A percentile compares a stretch with the other conserved stretches of the same genome.
Conservation (phyloP, 495 filamentous ascomycete genomes). For the Talaromyces adpressus region DNA sequence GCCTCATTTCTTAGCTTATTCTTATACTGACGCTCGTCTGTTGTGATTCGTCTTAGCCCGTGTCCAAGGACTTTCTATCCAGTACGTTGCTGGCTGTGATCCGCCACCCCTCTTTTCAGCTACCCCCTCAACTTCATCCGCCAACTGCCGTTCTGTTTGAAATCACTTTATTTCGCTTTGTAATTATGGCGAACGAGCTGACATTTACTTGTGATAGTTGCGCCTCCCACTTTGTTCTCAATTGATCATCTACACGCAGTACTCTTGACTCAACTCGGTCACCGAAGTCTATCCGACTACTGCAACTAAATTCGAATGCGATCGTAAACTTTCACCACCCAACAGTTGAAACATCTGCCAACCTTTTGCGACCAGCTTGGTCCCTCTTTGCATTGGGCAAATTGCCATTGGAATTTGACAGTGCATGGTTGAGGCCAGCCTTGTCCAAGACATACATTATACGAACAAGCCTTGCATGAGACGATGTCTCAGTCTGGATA, state of each 20-base stretch:
- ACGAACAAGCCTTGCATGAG: slow-evolving; percentile 37
- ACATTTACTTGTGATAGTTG: background rate
- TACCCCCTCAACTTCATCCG: background rate
- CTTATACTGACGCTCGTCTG: background rate
- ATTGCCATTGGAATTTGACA: background rate
- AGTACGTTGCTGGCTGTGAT: background rate
- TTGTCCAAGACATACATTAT: slow-evolving; percentile 37
- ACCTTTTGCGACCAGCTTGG: background rate
- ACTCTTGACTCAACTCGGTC: background rate
- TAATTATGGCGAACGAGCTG: background rate
- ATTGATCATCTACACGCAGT: background rate
- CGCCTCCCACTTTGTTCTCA: background rate
- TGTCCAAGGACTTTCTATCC: background rate
- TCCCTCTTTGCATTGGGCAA: background rate
- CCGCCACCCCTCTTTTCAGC: slow-evolving; percentile 7
- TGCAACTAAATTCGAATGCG: background rate
- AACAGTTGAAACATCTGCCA: background rate
- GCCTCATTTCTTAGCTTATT: background rate
- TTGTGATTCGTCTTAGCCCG: background rate
- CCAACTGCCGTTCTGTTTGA: background rate
- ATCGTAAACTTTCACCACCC: background rate
- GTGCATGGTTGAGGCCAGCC: slow-evolving; percentile 9
- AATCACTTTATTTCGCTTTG: background rate
- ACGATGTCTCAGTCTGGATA: slow-evolving; percentile 53
- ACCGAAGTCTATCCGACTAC: background rate